Evolutionary conservation across 1,284 basidiomycete species (phyloP), one percentile per base, ranked within the genome.

Genomic region (Schizophyllum commune): DNA sequence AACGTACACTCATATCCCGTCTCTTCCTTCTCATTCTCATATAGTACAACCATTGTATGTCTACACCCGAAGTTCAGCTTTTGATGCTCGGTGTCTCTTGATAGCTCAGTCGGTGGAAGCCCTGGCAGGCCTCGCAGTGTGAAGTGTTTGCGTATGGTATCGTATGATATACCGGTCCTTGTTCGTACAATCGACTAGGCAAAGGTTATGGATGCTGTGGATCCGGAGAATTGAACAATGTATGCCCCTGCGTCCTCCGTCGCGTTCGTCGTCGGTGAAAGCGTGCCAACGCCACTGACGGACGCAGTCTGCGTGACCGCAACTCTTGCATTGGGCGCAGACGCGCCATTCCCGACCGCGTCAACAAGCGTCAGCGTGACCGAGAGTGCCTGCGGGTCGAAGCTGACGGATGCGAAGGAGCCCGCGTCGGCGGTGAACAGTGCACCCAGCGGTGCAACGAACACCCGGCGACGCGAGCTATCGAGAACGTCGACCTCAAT

Each of bases 401-500:
- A 80, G 20, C 68, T 73, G 54, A 83, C 69, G 6, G 70, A 66
- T n/a, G 77, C 74, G 65, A 85, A 84, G n/a, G 80, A 78, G 0
- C 83, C 83, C n/a, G 83, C 79, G 64, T 84, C 82, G 32, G 84
- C 67, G 5, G 73, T 73, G 54, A 84, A 69, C 58, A 82, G 69
- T 17, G 76, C 73, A 5, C 77, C 80, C 27, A 84, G 70, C 0
- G 81, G 76, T 4, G 82, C 82, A 58, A 84, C 71, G 68, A 80
- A 84, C 5, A 85, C 75, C 32, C 81, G 73, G 57, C 81, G 74
- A 21, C 82, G 74, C 53, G 81, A 70, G 21, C 82, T 74, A 69
- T 85, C 83, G 60, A 73, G 74, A 17, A 79, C 68, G 62, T 78
- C 71, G 8, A 84, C 80, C 57, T 73, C 65, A 13, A 83, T 74